Evolutionary conservation across 257 asterid genomes (phyloP).

Genomic region (Solanum ossicruentum): DNA sequence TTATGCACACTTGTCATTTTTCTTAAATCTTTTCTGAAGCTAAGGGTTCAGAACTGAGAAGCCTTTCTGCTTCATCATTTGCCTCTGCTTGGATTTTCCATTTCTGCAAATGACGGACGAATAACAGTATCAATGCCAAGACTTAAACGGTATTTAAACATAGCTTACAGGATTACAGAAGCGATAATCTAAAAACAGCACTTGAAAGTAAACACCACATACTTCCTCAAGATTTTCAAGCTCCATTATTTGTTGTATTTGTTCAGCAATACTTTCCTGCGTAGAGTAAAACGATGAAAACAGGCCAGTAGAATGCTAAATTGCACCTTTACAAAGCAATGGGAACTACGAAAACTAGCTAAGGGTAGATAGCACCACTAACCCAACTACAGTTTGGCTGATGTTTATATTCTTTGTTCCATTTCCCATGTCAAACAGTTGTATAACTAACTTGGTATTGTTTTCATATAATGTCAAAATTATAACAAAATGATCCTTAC

Average conservation of each 20-base stretch:
- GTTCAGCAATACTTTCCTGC: constrained; percentile 84
- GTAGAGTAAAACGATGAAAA: constrained; percentile 4
- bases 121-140: not conserved
- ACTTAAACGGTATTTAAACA: not conserved
- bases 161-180: not conserved
- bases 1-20: constrained; percentile 16
- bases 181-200: not conserved
- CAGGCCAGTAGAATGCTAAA: not conserved
- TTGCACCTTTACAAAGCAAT: not conserved
- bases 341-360: not conserved
- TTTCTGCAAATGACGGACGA: constrained; percentile 35
- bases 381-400: not conserved
- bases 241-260: constrained; percentile 85
- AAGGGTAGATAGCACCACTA: not conserved
- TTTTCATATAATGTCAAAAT: not conserved
- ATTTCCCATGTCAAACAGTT: not conserved
- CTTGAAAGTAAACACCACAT: constrained; percentile 3
- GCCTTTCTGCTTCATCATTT: constrained; percentile 84
- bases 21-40: constrained; percentile 43
- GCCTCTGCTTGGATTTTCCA: constrained; percentile 96
- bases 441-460: not conserved
- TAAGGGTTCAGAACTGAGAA: constrained; percentile 61
- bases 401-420: not conserved
- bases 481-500: constrained; percentile 17
- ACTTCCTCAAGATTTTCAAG: constrained; percentile 95